Conservation (phyloP, 2,329 filamentous ascomycete genomes). For the Fusarium devonianum region DNA sequence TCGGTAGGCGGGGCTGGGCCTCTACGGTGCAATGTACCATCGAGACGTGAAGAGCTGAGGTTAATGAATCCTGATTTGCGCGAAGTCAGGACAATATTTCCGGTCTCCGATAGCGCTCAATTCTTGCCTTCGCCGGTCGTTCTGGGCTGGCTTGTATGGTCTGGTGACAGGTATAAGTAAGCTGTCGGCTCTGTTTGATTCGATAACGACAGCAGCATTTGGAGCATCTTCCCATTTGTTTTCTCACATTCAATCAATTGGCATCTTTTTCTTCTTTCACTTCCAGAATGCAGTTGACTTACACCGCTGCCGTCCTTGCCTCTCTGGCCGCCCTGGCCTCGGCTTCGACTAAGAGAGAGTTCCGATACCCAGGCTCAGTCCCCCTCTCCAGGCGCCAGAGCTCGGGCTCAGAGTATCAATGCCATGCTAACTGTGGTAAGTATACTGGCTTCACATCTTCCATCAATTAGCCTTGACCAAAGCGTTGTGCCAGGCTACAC, state of each 20-base stretch:
- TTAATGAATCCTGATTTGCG: not conserved
- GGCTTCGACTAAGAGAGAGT: slow-evolving; percentile 26
- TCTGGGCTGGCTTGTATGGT: slow-evolving; percentile 2
- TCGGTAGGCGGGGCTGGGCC: not conserved
- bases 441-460: not conserved
- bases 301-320: slow-evolving; percentile 40
- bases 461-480: not conserved
- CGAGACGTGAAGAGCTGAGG: not conserved
- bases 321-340: slow-evolving; percentile 40
- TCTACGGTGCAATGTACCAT: not conserved
- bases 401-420: slow-evolving; percentile 51
- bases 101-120: not conserved
- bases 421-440: slow-evolving; percentile 60
- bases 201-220: not conserved
- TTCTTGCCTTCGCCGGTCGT: not conserved
- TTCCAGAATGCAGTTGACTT: slow-evolving; percentile 43
- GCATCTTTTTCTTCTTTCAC: not conserved
- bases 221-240: not conserved
- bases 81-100: not conserved
- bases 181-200: slow-evolving; percentile 7
- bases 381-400: slow-evolving; percentile 54
- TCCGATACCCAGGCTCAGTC: slow-evolving; percentile 42
- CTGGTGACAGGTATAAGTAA: slow-evolving; percentile 34
- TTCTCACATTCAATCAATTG: not conserved
- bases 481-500: slow-evolving; percentile 37